Base-by-base conservation (phyloP, 139 green algal species). In the Asterochloris sp. region DNA sequence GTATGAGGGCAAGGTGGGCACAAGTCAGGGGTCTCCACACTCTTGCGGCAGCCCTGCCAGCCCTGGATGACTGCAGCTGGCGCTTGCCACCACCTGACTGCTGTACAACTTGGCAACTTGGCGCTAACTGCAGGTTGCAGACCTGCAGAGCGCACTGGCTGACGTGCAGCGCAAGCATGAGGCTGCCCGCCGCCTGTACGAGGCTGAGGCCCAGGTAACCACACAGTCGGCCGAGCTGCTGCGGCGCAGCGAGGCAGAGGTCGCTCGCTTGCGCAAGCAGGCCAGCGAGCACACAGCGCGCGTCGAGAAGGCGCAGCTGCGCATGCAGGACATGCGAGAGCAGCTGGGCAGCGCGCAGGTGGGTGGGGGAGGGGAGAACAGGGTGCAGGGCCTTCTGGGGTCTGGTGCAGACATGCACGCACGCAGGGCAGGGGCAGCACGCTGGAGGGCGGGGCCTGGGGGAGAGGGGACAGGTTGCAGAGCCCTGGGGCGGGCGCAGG, bases 131-230 rank as follows among this genome's bases (percentile, higher is more conserved):
- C 76, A 80, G 76, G 68, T 80, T n/a, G 61, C 76, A 27, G 76
- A 54, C 0, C 60, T 80, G 60, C 47, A 17, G n/a, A 80, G 38
- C 29, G 21, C 67, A n/a, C 60, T 80, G 76, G 47, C 60, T 27
- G 54, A 69, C 23, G 26, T 21, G 0, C 27, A 27, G 23, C 60
- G 47, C 24, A 69, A 67, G 61, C 76, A 69, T 24, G 60, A 80
- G 54, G 54, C 76, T 14, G 54, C 68, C 60, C 76, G 54, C 24
- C 76, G 76, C 24, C 76, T 80, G 76, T 80, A 80, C 14, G 76
- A 80, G 68, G 76, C 76, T 60, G 76, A 80, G 76, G 23, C 76
- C 0, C 60, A 61, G 68, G 76, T 80, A 60, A 62, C 76, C 23
- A 69, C 60, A 11, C 76, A 80, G 23, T 29, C 76, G n/a, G 76